Base-by-base conservation (phyloP, 1,284 basidiomycete genomes). In the Pascua sp. region DNA sequence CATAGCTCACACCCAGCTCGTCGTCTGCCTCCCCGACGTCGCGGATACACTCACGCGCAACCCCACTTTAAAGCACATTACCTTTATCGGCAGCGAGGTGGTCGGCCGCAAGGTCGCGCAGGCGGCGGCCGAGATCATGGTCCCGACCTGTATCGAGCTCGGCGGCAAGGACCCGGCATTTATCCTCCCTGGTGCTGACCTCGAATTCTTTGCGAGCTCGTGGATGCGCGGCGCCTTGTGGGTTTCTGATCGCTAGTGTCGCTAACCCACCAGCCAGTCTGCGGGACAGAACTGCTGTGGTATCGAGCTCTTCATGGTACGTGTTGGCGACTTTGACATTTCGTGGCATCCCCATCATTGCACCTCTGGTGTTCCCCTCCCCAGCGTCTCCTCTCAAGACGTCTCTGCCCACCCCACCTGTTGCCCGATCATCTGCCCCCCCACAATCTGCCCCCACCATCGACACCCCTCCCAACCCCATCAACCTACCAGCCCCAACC, bases 271-370 rank as follows among this genome's bases (percentile, higher is more conserved):
- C 24, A 32, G 24, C 55, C 57, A 47, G 39, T 52, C 68, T 54
- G 67, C 74, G 44, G 95, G 95, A 15, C 95, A 98, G 78, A 98
- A 98, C 73, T 98, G 95, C 73, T 95, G 96, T 65, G 93, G 94
- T 36, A 90, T 95, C 58, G 95, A 98, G 75, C 85, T 93, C 0
- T 85, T 97, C 63, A 84, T 98, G 47, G 91, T 98, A 39, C 39
- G 47, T 49, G 24, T 5, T 11, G 24, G 24, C 24, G 3, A 7
- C 24, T 32, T 32, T 32, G 24, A 3, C 24, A 4, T 32, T 32
- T 32, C 24, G 3, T 7, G 4, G 24, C 7, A 32, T 32, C 24
- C 24, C 8, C 12, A 37, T 8, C 8, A 4, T 8, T 13, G 32
- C 16, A 40, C 11, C 47, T 49, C 17, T 90, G 91, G 66, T 32